Percentiles rank a stretch among this genome's conserved stretches.
Evolutionary conservation across 495 filamentous ascomycete genomes (phyloP).

Genomic region (Lepraria neglecta): DNA sequence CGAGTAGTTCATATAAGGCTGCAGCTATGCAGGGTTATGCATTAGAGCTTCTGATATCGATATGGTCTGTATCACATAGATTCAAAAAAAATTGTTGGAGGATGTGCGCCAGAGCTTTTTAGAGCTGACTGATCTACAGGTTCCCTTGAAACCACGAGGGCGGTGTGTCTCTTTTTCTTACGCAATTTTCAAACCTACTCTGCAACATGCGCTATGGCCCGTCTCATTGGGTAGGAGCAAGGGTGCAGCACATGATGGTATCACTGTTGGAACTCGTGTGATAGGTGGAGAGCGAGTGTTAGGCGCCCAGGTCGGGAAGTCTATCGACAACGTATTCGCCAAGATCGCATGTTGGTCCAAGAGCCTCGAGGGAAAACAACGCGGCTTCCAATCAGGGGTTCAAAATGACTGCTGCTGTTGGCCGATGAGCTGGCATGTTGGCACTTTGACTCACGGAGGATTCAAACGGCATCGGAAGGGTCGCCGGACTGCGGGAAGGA

Average conservation of each 20-base stretch:
- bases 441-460: slow-evolving; percentile 7
- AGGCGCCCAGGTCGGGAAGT: slow-evolving; percentile 21
- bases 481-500: slow-evolving; percentile 14
- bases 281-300: slow-evolving; percentile 4
- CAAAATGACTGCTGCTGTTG: background rate
- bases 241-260: slow-evolving; percentile 9
- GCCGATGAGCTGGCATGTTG: slow-evolving; percentile 6
- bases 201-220: slow-evolving; percentile 9
- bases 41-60: slow-evolving; percentile 6
- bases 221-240: slow-evolving; percentile 7
- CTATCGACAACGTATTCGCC: slow-evolving; percentile 3
- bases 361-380: background rate
- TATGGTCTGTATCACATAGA: background rate
- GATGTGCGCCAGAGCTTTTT: background rate
- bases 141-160: background rate
- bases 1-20: slow-evolving; percentile 16
- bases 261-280: slow-evolving; percentile 5
- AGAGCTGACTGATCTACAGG: slow-evolving; percentile 1
- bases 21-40: slow-evolving; percentile 11
- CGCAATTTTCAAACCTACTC: slow-evolving; percentile 14
- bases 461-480: slow-evolving; percentile 14
- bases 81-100: slow-evolving; percentile 1
- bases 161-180: slow-evolving; percentile 12
- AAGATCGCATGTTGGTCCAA: background rate
- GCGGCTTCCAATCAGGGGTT: slow-evolving; percentile 9